Conservation (phyloP, 2,329 filamentous ascomycete genomes). For the Epichloe uncinata region DNA sequence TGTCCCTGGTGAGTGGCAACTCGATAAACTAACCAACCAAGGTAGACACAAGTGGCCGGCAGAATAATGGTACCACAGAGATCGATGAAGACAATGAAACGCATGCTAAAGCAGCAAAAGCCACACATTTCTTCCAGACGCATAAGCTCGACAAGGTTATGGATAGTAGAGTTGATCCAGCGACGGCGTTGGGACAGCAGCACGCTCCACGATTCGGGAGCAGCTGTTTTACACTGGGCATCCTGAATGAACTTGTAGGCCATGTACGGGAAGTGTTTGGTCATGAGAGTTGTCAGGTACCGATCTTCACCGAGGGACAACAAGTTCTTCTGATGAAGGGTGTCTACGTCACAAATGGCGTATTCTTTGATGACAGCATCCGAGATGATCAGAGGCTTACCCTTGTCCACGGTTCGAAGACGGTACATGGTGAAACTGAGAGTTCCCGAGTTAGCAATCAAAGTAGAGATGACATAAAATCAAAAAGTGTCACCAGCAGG, state of each 20-base stretch:
- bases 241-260: conserved; percentile 92
- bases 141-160: conserved; percentile 87
- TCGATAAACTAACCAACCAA: conserved; percentile 76
- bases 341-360: conserved; percentile 78
- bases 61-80: conserved; percentile 85
- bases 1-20: conserved; percentile 56
- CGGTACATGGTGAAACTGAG: conserved; percentile 98
- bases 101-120: conserved; percentile 98
- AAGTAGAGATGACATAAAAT: background rate
- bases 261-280: conserved; percentile 91
- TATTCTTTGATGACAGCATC: conserved; percentile 83
- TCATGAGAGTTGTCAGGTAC: conserved; percentile 95
- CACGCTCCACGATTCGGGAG: conserved; percentile 87
- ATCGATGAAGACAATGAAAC: conserved; percentile 91
- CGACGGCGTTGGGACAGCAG: conserved; percentile 93
- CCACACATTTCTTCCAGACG: conserved; percentile 88
- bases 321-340: conserved; percentile 92
- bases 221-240: conserved; percentile 85
- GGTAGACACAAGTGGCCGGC: conserved; percentile 75
- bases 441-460: conserved; percentile 14
- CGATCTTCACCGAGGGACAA: conserved; percentile 92
- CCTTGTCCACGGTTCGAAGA: conserved; percentile 82
- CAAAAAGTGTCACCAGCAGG: background rate
- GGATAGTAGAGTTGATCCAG: conserved; percentile 98
- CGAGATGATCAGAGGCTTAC: conserved; percentile 85